Evolutionary conservation across 257 asterid genomes (phyloP).

Genomic region (Rubia yunnanensis): DNA sequence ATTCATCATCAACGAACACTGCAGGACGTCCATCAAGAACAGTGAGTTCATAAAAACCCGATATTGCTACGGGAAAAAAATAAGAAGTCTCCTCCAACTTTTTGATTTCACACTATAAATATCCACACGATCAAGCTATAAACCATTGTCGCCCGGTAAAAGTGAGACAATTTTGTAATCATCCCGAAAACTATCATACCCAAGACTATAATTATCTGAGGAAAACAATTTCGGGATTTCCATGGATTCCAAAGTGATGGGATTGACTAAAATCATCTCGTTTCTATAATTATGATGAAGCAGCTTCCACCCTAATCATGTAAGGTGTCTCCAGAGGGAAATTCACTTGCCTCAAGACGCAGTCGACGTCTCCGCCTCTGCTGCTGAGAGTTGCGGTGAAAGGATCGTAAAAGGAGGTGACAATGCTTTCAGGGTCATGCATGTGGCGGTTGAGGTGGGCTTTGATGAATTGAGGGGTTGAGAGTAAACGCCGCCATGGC

Average conservation of each 20-base stretch:
- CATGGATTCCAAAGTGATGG: conserved; percentile 21
- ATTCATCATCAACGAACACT: too few species aligned
- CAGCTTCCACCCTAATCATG: conserved; percentile 4
- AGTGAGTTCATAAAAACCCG: too few species aligned
- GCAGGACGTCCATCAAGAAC: not conserved
- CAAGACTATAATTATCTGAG: too few species aligned
- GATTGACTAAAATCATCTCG: conserved; percentile 21
- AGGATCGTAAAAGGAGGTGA: too few species aligned
- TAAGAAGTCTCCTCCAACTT: conserved; percentile 34
- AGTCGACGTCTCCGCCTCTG: not conserved
- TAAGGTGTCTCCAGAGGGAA: too few species aligned
- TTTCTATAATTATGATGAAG: too few species aligned
- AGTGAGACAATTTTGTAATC: conserved; percentile 40
- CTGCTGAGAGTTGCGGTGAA: conserved; percentile 4
- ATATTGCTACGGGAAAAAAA: not conserved
- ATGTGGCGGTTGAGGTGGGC: not conserved
- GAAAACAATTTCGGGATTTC: not conserved
- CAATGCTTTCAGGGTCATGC: too few species aligned
- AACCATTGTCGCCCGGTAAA: conserved; percentile 20
- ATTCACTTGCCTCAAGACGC: not conserved
- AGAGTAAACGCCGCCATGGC: too few species aligned
- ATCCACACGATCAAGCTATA: conserved; percentile 28
- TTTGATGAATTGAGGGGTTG: too few species aligned
- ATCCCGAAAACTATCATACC: conserved; percentile 26
- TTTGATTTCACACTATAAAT: conserved; percentile 24